Evolutionary conservation across 768 basidiomycete genomes (phyloP).

Genomic region (Amylocystis lapponica): DNA sequence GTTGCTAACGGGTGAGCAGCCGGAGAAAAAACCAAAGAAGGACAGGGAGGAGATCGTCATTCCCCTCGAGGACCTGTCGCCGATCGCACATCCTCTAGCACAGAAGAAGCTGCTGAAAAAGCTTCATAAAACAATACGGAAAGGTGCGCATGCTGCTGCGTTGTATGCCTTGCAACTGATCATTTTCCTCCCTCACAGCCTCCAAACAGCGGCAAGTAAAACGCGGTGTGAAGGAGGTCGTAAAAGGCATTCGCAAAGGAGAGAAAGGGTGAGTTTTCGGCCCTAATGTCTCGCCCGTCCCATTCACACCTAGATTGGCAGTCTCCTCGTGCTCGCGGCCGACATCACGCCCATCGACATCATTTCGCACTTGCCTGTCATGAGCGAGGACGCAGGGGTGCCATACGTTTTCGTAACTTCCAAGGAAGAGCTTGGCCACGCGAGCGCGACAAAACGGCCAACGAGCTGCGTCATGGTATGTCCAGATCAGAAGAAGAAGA

Average conservation of each 20-base stretch:
- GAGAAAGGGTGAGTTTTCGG: constrained; percentile 76
- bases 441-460: constrained; percentile 95
- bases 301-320: constrained; percentile 22
- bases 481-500: constrained; percentile 69
- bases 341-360: constrained; percentile 99
- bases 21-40: constrained; percentile 57
- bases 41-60: constrained; percentile 63
- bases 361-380: constrained; percentile 90
- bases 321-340: constrained; percentile 86
- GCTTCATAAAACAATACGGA: constrained; percentile 91
- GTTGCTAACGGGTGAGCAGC: constrained; percentile 19
- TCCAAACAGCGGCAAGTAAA: constrained; percentile 94
- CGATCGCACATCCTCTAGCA: constrained; percentile 92
- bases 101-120: constrained; percentile 92
- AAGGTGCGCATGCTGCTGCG: constrained; percentile 43
- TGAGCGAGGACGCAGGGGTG: constrained; percentile 90
- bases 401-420: constrained; percentile 88
- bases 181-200: constrained; percentile 42
- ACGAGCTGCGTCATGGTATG: constrained; percentile 97
- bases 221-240: constrained; percentile 97
- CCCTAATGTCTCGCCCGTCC: not conserved
- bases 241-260: constrained; percentile 95
- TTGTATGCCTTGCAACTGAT: not conserved
- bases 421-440: constrained; percentile 93
- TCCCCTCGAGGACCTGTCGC: constrained; percentile 77